Evolutionary conservation across 129 eudicot genomes (phyloP), one percentile per base, ranked within the genome.

Genomic region (Chrysanthemum lavandulifolium): DNA sequence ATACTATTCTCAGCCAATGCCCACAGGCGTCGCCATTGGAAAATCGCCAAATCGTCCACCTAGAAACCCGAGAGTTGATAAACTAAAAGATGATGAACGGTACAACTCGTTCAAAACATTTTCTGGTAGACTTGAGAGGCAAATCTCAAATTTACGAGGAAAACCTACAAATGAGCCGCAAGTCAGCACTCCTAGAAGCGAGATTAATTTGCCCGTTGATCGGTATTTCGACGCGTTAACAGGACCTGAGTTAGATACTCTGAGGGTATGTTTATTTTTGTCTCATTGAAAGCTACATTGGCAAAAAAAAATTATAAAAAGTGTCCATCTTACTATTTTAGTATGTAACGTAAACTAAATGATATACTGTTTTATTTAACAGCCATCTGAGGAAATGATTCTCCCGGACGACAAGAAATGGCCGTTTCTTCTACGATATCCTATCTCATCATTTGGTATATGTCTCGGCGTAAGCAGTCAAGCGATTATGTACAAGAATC

Each of bases 221-320:
- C 89, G 97, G n/a, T 91, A 88, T 76, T 91, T 88, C 69, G 97
- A 83, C 79, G 97, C 97, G 12, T 72, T 91, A 73, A 86, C 84
- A 63, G 95, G 97, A 67, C 97, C 97, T 0, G 97, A 91, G 68
- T 54, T 91, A 76, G 97, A 91, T 62, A 85, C 95, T 2, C 83
- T 91, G 7, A 71, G 87, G 86, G 97, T 88, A 86, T 43, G 19
- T 15, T 58, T 19, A 3, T 58, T 58, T 58, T 19, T 4, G 2
- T 14, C 19, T 53, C 5, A 53, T 14, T 14, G n/a, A 53, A 53
- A 53, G 8, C n/a, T 53, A 14, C n/a, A 53, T 13, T 13, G 19
- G 7, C 0, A 53, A 53, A 13, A 14, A 14, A 14, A 6, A 52
- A 52, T 11, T 36, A 4, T 5, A 36, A 6, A 5, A 5, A 0